Evolutionary conservation across 2,329 filamentous ascomycete genomes (phyloP).

Genomic region (Penicillium olsonii): DNA sequence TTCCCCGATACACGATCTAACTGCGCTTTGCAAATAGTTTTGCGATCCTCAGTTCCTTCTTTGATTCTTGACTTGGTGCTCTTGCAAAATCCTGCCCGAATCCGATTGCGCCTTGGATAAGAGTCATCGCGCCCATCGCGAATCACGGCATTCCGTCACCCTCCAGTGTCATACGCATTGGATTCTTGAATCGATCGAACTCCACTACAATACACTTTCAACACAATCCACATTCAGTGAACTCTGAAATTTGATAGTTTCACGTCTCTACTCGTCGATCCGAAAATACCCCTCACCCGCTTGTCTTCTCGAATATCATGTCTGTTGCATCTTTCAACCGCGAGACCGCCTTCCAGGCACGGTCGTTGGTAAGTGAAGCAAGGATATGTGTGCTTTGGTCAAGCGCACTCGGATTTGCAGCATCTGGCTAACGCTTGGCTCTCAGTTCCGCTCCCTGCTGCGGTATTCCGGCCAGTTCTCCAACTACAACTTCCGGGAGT

Average conservation of each 20-base stretch:
- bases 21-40: background rate
- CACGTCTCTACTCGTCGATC: background rate
- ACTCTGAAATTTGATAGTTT: background rate
- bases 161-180: background rate
- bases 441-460: slow-evolving; percentile 86
- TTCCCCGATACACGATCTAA: slow-evolving; percentile 4
- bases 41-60: background rate
- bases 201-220: background rate
- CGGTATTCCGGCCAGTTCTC: slow-evolving; percentile 85
- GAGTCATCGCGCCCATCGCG: slow-evolving; percentile 6
- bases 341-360: slow-evolving; percentile 49
- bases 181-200: background rate
- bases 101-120: slow-evolving; percentile 8
- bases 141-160: background rate
- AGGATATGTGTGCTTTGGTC: background rate
- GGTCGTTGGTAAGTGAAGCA: slow-evolving; percentile 44
- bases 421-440: background rate
- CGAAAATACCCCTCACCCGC: slow-evolving; percentile 1
- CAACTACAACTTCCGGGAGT: slow-evolving; percentile 97
- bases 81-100: slow-evolving; percentile 13
- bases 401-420: background rate
- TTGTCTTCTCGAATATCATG: slow-evolving; percentile 35
- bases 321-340: slow-evolving; percentile 45
- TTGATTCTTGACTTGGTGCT: background rate
- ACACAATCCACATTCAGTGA: background rate